Percentiles rank a stretch among this genome's conserved stretches.
Evolutionary conservation across 2,329 filamentous ascomycete genomes (phyloP).

Genomic region (Sarocladium kiliense): DNA sequence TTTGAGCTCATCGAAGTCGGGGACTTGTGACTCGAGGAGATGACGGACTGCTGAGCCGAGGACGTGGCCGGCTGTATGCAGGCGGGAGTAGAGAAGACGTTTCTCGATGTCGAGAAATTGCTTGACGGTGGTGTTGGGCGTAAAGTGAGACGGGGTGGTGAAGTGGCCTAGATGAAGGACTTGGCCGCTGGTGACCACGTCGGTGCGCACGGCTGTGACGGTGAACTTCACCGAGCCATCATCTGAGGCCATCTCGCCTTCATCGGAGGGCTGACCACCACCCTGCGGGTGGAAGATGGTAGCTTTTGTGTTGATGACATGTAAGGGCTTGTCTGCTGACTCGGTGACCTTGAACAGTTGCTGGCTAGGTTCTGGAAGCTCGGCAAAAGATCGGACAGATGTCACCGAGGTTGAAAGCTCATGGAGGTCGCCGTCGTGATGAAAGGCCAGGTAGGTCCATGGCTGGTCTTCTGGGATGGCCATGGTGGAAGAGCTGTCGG

Average conservation of each 20-base stretch:
- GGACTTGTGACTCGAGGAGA: slow-evolving; percentile 46
- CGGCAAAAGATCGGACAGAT: slow-evolving; percentile 41
- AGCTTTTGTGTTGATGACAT: slow-evolving; percentile 53
- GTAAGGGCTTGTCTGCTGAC: slow-evolving; percentile 14
- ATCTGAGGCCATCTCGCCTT: slow-evolving; percentile 46
- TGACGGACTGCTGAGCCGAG: slow-evolving; percentile 62
- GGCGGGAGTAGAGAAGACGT: slow-evolving; percentile 58
- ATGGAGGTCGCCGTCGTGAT: slow-evolving; percentile 37
- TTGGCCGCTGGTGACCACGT: slow-evolving; percentile 40
- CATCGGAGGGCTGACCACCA: slow-evolving; percentile 67
- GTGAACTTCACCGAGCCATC: slow-evolving; percentile 31
- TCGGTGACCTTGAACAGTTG: slow-evolving; percentile 48
- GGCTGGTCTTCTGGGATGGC: neutral
- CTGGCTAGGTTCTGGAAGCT: slow-evolving; percentile 45
- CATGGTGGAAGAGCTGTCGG: no score
- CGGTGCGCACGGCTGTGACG: slow-evolving; percentile 54
- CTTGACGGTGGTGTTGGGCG: slow-evolving; percentile 36
- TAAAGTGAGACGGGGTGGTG: slow-evolving; percentile 27
- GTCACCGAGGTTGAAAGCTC: slow-evolving; percentile 38
- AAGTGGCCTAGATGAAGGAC: slow-evolving; percentile 65
- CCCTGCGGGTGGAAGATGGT: slow-evolving; percentile 77
- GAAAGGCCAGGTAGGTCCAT: slow-evolving; percentile 38
- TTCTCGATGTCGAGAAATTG: slow-evolving; percentile 58
- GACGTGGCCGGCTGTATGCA: slow-evolving; percentile 71
- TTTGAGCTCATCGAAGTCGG: slow-evolving; percentile 60